A percentile compares a stretch with the other conserved stretches of the same genome.
Conservation (phyloP, 805 yeast species). For the Metschnikowia bowlesiae region DNA sequence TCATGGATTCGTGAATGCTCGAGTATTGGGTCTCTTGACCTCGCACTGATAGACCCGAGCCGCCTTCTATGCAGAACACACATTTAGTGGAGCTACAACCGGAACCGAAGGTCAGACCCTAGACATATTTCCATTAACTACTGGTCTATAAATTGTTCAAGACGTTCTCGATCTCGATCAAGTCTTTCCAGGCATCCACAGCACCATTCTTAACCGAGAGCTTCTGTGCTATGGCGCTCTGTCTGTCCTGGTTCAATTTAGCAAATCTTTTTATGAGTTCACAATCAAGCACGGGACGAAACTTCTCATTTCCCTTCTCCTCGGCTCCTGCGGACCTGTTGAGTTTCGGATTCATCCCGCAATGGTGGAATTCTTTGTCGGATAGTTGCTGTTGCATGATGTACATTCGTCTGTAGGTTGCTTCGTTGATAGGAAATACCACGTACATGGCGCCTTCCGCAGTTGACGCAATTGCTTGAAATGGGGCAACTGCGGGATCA, state of each 20-base stretch:
- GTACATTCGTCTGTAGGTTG: conserved; percentile 72
- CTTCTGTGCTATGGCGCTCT: conserved; percentile 50
- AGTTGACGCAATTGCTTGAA: conserved; percentile 67
- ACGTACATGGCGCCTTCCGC: conserved; percentile 76
- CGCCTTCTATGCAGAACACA: neutral
- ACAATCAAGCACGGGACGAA: conserved; percentile 64
- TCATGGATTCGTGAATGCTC: conserved; percentile 3
- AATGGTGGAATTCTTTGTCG: conserved; percentile 67
- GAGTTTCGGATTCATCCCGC: conserved; percentile 78
- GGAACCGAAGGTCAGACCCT: neutral
- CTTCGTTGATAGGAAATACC: conserved; percentile 71
- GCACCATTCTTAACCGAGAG: conserved; percentile 52
- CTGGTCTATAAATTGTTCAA: conserved; percentile 22
- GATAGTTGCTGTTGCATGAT: conserved; percentile 82
- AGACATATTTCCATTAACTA: neutral
- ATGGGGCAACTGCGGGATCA: conserved; percentile 32
- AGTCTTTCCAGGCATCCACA: conserved; percentile 64
- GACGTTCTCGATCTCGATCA: conserved; percentile 51
- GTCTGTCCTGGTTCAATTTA: conserved; percentile 53
- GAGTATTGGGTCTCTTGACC: neutral
- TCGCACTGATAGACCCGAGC: conserved; percentile 1
- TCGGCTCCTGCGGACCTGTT: conserved; percentile 49
- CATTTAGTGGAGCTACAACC: neutral
- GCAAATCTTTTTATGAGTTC: conserved; percentile 53
- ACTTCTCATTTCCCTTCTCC: conserved; percentile 33